A percentile compares a stretch with the other conserved stretches of the same genome.
Evolutionary conservation across 352 stramenopile species (phyloP).

Genomic region (Elongisporangium undulatum): DNA sequence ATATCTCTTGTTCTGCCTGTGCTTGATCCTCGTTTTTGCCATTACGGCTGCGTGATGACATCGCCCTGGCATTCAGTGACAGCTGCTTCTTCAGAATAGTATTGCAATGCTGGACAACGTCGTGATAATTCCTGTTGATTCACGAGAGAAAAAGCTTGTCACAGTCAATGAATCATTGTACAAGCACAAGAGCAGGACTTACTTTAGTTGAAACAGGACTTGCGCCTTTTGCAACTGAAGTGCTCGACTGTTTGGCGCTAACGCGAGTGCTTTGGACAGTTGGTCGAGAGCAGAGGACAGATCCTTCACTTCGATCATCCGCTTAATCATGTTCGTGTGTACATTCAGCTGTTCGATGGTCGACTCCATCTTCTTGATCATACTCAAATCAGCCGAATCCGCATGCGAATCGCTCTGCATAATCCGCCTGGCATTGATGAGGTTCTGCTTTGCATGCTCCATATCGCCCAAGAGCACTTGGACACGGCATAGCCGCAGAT

Average conservation of each 20-base stretch:
- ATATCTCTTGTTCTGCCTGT: constrained; percentile 31
- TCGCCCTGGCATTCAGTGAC: constrained; percentile 6
- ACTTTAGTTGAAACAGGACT: constrained; percentile 66
- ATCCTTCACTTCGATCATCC: constrained; percentile 44
- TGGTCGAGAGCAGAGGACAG: constrained; percentile 37
- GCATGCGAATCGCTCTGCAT: constrained; percentile 9
- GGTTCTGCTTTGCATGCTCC: constrained; percentile 41
- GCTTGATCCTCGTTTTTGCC: background rate
- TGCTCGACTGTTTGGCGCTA: constrained; percentile 45
- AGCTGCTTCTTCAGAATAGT: constrained; percentile 53
- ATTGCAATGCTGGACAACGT: constrained; percentile 45
- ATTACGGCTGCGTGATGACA: background rate
- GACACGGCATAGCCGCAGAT: constrained; percentile 64
- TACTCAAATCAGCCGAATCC: constrained; percentile 33
- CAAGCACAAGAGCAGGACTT: constrained; percentile 10
- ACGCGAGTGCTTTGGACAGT: constrained; percentile 39
- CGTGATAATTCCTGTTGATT: constrained; percentile 38
- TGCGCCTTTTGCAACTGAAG: constrained; percentile 63
- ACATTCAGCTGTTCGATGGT: constrained; percentile 41
- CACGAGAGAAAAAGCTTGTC: constrained; percentile 3
- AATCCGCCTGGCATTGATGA: constrained; percentile 41
- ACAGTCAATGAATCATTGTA: background rate
- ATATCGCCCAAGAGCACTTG: constrained; percentile 65
- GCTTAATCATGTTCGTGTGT: constrained; percentile 53
- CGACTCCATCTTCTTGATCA: constrained; percentile 50